Percentiles rank a stretch among this genome's conserved stretches.
phyloP scores from a whole-genome alignment of 768 basidiomycete species.

The Artomyces pyxidatus region DNA sequence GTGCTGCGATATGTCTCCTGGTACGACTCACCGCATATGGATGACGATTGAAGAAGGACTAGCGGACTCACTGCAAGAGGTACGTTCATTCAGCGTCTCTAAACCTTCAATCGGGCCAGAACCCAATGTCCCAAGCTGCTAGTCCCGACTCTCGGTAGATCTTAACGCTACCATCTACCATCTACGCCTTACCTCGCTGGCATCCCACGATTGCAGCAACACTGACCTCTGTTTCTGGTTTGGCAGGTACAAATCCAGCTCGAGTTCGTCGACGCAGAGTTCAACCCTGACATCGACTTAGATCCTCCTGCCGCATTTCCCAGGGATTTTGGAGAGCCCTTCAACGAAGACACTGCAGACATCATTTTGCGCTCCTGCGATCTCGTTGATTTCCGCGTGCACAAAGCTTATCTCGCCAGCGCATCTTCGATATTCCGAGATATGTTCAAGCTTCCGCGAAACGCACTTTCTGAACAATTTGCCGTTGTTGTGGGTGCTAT shows the following conservation, averaged over 20 bases:
- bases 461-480: slow-evolving; percentile 1
- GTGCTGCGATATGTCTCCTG: too few species aligned
- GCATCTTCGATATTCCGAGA: slow-evolving; percentile 15
- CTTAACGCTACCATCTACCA: background rate
- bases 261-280: background rate
- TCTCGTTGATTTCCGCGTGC: slow-evolving; percentile 10
- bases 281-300: too few species aligned
- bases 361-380: slow-evolving; percentile 8
- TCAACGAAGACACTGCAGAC: slow-evolving; percentile 4
- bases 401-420: slow-evolving; percentile 5
- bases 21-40: too few species aligned
- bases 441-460: slow-evolving; percentile 5
- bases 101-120: too few species aligned
- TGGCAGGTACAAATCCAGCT: background rate
- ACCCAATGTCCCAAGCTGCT: too few species aligned
- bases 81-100: too few species aligned
- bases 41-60: too few species aligned
- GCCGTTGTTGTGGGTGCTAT: background rate
- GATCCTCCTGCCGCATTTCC: background rate
- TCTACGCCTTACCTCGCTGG: background rate
- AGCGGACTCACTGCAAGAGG: too few species aligned
- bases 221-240: background rate
- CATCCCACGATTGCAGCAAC: too few species aligned
- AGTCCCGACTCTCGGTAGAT: too few species aligned
- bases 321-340: background rate